A percentile compares a stretch with the other conserved stretches of the same genome.
phyloP scores from a whole-genome alignment of 1,284 basidiomycete species.

The Psilocybe mexicana region DNA sequence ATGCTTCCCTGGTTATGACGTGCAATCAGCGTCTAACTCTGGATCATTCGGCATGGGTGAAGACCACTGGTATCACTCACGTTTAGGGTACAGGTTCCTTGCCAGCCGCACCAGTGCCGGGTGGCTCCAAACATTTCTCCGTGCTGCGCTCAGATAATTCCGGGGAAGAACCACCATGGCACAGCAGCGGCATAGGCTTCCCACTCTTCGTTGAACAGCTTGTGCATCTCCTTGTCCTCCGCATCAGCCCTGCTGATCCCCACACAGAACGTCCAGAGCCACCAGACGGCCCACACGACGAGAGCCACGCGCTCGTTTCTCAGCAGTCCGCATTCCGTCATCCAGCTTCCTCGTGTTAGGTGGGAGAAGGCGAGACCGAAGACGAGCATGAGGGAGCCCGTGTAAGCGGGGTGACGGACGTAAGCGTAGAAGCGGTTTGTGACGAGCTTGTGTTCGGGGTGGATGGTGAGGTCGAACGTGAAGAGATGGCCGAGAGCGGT shows the following conservation, averaged over 20 bases:
- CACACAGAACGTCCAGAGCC: slow-evolving; percentile 51
- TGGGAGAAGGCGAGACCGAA: slow-evolving; percentile 53
- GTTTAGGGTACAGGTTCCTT: too few species aligned
- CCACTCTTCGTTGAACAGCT: slow-evolving; percentile 52
- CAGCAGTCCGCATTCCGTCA: slow-evolving; percentile 49
- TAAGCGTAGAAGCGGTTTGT: slow-evolving; percentile 53
- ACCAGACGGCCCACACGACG: slow-evolving; percentile 50
- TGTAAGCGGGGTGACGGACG: slow-evolving; percentile 58
- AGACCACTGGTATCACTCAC: too few species aligned
- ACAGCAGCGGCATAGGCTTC: slow-evolving; percentile 49
- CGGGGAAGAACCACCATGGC: slow-evolving; percentile 58
- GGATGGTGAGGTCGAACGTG: slow-evolving; percentile 63
- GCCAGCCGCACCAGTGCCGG: too few species aligned
- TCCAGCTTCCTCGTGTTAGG: slow-evolving; percentile 53
- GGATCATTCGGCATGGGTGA: too few species aligned
- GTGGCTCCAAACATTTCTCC: too few species aligned
- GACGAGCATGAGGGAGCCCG: slow-evolving; percentile 49
- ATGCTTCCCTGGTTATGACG: too few species aligned
- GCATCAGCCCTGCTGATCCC: slow-evolving; percentile 50
- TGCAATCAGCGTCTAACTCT: too few species aligned
- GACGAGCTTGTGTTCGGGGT: slow-evolving; percentile 55
- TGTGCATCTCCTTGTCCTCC: slow-evolving; percentile 54
- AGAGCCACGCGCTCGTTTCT: slow-evolving; percentile 26
- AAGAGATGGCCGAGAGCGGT: slow-evolving; percentile 51
- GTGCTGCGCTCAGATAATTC: slow-evolving; percentile 29